phyloP scores from a whole-genome alignment of 495 filamentous ascomycete species.

The Jackrogersella minutella region DNA sequence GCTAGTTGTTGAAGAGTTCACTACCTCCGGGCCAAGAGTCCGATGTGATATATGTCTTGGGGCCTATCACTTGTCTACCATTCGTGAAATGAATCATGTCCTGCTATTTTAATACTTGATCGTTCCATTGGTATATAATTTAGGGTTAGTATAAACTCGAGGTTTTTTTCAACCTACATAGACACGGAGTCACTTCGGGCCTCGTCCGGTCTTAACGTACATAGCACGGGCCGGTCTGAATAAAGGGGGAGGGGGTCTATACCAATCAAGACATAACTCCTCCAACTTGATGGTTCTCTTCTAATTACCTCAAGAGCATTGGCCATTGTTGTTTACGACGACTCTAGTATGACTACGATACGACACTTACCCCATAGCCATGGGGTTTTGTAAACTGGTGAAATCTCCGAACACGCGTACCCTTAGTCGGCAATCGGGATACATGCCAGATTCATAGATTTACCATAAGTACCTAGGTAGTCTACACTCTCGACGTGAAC shows the following conservation, averaged over 20 bases:
- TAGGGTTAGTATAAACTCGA: neutral
- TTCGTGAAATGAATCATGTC: neutral
- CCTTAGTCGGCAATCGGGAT: too few relatives aligned
- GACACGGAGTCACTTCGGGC: slow-evolving; percentile 1
- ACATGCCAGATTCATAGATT: too few relatives aligned
- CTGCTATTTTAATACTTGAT: too few relatives aligned
- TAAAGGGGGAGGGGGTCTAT: neutral
- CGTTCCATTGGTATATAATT: neutral
- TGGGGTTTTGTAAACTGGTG: too few relatives aligned
- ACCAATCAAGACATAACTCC: neutral
- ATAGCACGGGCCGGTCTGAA: neutral
- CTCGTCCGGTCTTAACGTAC: neutral
- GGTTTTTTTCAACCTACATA: neutral
- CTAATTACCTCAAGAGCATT: too few relatives aligned
- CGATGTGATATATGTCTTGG: neutral
- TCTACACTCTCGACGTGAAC: too few relatives aligned
- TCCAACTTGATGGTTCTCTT: too few relatives aligned
- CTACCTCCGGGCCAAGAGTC: neutral
- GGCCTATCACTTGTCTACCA: neutral
- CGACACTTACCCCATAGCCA: too few relatives aligned
- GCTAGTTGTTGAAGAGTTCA: neutral
- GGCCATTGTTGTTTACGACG: too few relatives aligned
- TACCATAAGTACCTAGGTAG: too few relatives aligned
- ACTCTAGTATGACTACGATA: too few relatives aligned
- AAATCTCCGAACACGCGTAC: too few relatives aligned